phyloP scores from a whole-genome alignment of 257 asterid species.

The Solanum corneliomulleri region DNA sequence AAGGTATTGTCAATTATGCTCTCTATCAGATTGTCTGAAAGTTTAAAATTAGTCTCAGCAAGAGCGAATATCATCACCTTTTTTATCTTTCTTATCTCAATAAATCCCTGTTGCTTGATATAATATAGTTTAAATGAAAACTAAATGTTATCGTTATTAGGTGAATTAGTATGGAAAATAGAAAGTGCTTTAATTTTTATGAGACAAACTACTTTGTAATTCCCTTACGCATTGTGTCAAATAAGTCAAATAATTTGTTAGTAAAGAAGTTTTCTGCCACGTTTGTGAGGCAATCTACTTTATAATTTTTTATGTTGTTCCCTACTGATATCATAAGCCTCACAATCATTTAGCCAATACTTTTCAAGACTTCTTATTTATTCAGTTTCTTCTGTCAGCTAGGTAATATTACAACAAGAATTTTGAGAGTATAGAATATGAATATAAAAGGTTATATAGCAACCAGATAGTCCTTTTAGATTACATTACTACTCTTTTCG shows the following conservation, averaged over 20 bases:
- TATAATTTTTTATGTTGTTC: no score
- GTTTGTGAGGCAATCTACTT: conserved; percentile 26
- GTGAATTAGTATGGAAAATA: no score
- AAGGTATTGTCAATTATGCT: conserved; percentile 13
- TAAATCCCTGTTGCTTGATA: conserved; percentile 42
- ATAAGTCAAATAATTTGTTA: conserved; percentile 93
- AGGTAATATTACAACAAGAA: no score
- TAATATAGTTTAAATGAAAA: conserved; percentile 91
- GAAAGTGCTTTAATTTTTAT: no score
- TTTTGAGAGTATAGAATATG: no score
- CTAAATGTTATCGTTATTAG: conserved; percentile 38
- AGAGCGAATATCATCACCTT: no score
- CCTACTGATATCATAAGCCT: no score
- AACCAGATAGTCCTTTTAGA: not conserved
- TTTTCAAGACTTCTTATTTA: no score
- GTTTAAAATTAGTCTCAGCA: no score
- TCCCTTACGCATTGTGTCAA: conserved; percentile 70
- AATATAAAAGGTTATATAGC: not conserved
- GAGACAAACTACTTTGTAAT: not conserved
- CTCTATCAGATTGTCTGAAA: no score
- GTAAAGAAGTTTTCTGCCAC: conserved; percentile 83
- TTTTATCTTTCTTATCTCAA: conserved; percentile 75
- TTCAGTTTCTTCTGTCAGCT: no score
- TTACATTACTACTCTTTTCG: not conserved
- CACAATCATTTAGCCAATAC: no score